Conservation (phyloP, 768 basidiomycete species). For the Suillus subalutaceus region DNA sequence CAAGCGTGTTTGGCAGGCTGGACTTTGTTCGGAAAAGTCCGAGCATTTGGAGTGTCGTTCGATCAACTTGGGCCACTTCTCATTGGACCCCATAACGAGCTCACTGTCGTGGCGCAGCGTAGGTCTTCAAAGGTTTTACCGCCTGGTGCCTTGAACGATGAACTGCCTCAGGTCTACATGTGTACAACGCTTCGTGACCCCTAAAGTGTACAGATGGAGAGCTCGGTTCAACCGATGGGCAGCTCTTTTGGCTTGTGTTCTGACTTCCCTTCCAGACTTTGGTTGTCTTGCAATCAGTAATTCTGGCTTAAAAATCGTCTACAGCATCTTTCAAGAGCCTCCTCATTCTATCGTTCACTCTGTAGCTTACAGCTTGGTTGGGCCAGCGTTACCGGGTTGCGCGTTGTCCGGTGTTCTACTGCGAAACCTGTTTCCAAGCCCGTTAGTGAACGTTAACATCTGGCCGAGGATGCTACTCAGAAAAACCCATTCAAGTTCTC, state of each 20-base stretch:
- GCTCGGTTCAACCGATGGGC: background rate
- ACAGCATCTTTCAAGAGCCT: conserved; percentile 24
- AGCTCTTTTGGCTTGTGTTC: conserved; percentile 26
- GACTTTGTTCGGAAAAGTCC: conserved; percentile 23
- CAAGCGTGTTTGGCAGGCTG: conserved; percentile 12
- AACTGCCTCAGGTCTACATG: background rate
- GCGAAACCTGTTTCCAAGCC: background rate
- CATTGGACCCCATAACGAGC: conserved; percentile 1
- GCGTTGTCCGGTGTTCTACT: conserved; percentile 22
- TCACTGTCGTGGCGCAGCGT: background rate
- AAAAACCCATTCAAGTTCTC: conserved; percentile 18
- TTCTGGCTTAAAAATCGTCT: conserved; percentile 22
- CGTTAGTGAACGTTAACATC: conserved; percentile 3
- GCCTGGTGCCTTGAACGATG: background rate
- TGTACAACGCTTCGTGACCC: background rate
- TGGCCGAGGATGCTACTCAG: conserved; percentile 16
- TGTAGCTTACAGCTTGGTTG: conserved; percentile 25
- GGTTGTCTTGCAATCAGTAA: conserved; percentile 19
- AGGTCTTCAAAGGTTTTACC: background rate
- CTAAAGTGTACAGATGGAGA: background rate
- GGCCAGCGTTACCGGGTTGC: conserved; percentile 29
- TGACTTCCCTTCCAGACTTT: conserved; percentile 24
- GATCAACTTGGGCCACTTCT: background rate
- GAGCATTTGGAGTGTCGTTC: background rate
- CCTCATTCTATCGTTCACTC: conserved; percentile 24